These are phyloP conservation scores for Pythium aristosporum DNA, from an alignment of 352 stramenopile species.

Conservation along the genomic window DNA sequence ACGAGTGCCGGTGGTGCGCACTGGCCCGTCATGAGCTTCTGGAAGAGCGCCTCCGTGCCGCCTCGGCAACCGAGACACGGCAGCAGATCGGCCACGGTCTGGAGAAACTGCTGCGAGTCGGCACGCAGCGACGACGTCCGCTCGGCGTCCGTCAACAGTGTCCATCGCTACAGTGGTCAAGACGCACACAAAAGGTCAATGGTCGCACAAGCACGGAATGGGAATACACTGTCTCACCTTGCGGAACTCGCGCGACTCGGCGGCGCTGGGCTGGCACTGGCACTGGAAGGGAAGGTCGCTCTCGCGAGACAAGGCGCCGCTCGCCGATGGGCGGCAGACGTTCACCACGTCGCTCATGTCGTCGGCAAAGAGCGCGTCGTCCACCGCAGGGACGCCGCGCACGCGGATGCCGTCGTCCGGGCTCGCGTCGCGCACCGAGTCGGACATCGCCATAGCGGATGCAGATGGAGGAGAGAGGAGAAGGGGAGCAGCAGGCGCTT, in stretches of 20 bases:
- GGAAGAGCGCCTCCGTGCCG: conserved; percentile 73
- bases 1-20: conserved; percentile 40
- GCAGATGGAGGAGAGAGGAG: not conserved
- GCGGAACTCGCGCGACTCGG: conserved; percentile 78
- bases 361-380: conserved; percentile 25
- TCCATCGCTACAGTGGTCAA: conserved; percentile 51
- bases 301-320: conserved; percentile 20
- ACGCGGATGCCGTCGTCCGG: conserved; percentile 35
- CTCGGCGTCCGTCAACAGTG: conserved; percentile 76
- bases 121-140: conserved; percentile 63
- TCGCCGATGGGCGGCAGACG: conserved; percentile 15
- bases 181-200: not conserved
- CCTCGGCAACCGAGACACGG: conserved; percentile 78
- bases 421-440: conserved; percentile 33
- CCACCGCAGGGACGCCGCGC: conserved; percentile 18
- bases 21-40: conserved; percentile 55
- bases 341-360: conserved; percentile 12
- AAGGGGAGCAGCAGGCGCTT: not conserved
- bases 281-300: conserved; percentile 33
- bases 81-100: conserved; percentile 70
- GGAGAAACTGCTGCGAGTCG: conserved; percentile 66
- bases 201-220: not conserved
- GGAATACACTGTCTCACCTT: conserved; percentile 45
- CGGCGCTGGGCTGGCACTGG: conserved; percentile 62
- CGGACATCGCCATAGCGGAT: conserved; percentile 37